Evolutionary conservation across 2,329 filamentous ascomycete genomes (phyloP).

Genomic region (Orbilia quercus): DNA sequence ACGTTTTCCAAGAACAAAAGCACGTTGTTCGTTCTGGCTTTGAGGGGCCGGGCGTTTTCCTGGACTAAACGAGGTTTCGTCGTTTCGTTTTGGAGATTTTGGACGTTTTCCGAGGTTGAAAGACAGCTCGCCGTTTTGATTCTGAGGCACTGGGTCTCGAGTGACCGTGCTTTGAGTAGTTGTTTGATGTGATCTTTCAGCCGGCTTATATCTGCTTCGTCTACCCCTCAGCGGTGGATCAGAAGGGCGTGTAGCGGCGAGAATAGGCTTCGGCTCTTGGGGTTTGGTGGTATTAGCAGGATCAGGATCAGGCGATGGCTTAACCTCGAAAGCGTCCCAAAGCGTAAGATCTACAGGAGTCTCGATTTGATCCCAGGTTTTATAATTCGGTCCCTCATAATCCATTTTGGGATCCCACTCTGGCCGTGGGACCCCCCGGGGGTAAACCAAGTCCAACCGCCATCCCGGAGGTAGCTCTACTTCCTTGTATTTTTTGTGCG

Average conservation of each 20-base stretch:
- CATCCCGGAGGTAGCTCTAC: not conserved
- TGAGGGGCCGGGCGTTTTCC: not conserved
- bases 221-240: not conserved
- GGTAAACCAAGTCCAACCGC: constrained; percentile 3
- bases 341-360: not conserved
- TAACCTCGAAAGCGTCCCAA: constrained; percentile 10
- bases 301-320: not conserved
- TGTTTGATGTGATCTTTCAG: too few species aligned
- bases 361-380: constrained; percentile 13
- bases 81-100: not conserved
- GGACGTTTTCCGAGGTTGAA: constrained; percentile 6
- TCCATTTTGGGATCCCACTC: constrained; percentile 23
- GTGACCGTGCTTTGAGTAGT: too few species aligned
- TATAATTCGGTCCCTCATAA: not conserved
- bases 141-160: too few species aligned
- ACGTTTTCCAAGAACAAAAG: constrained; percentile 19
- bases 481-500: not conserved
- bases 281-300: not conserved
- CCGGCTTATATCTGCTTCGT: too few species aligned
- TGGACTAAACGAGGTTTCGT: too few species aligned
- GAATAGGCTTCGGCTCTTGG: not conserved
- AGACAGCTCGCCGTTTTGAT: too few species aligned
- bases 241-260: not conserved
- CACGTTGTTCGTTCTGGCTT: not conserved
- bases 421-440: constrained; percentile 14